Evolutionary conservation across 73 alveolate species (phyloP), one percentile per base, ranked within the genome.

Genomic region (Paramecium bursaria): DNA sequence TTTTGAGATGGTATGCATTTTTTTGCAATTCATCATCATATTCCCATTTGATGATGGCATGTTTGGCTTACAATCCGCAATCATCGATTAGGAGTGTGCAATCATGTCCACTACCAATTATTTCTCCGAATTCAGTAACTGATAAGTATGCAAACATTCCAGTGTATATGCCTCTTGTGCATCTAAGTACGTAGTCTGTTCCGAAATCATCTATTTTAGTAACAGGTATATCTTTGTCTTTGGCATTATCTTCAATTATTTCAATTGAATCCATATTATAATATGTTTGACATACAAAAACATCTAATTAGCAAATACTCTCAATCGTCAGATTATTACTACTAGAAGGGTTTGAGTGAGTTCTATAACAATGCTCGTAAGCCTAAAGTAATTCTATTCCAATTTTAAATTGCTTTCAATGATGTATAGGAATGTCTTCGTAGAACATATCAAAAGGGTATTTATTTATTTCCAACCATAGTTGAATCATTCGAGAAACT

Each of bases 151-250:
- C 27, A 22, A 79, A 79, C 75, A 53, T 79, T 22, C 89, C 89
- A 9, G 67, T 73, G 23, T 53, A 79, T n/a, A 73, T 61, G 13
- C 89, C 89, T 13, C 33, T 27, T 5, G 46, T 54, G 7, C 89
- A 79, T 79, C 89, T 52, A 3, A 79, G 46, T 19, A 79, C 89
- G 54, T 54, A 79, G 46, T 79, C 89, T 26, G 85, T 79, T 1
- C 75, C 89, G 23, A 50, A 50, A 55, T 79, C 89, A 31, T 53
- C 60, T 53, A 79, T 52, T 21, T 35, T 7, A 14, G 82, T 39
- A 39, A 67, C 82, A 67, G 33, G 26, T 22, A 67, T 67, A 42
- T 67, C 82, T 14, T n/a, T 3, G 17, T 31, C 55, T 57, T 39
- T 67, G 60, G n/a, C n/a, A n/a, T n/a, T n/a, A n/a, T n/a, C n/a